A percentile compares a stretch with the other conserved stretches of the same genome.
Conservation (phyloP, 1,139 yeast species). For the Sugiyamaella paludigena region DNA sequence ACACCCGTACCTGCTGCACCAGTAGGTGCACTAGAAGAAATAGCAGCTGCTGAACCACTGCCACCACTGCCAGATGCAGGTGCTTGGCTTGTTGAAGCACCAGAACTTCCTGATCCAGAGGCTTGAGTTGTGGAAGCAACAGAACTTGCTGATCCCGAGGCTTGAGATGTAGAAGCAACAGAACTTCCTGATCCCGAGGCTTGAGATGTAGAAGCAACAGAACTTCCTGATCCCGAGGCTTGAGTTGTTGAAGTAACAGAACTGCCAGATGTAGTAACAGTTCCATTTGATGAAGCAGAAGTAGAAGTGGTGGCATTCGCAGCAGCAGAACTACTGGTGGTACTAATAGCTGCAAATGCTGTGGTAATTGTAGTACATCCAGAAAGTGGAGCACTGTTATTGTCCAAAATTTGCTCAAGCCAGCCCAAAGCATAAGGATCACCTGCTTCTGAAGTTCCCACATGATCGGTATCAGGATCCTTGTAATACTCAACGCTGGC, state of each 20-base stretch:
- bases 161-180: too few species aligned
- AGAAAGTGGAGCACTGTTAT: constrained; percentile 5
- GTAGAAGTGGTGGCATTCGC: constrained; percentile 6
- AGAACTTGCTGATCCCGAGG: too few species aligned
- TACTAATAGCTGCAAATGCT: constrained; percentile 12
- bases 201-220: constrained; percentile 11
- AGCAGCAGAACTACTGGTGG: constrained; percentile 4
- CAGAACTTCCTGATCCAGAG: constrained; percentile 4
- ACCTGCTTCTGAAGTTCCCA: constrained; percentile 16
- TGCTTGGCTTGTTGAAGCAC: constrained; percentile 9
- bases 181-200: too few species aligned
- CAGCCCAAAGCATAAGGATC: constrained; percentile 20
- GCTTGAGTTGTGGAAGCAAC: constrained; percentile 6
- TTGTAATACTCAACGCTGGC: constrained; percentile 24
- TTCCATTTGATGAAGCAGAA: too few species aligned
- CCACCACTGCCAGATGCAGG: constrained; percentile 9
- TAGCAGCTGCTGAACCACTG: constrained; percentile 2
- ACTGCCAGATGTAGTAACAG: too few species aligned
- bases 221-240: constrained; percentile 2
- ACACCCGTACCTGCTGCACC: neutral
- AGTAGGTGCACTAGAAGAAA: constrained; percentile 3
- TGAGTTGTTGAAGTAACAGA: constrained; percentile 5
- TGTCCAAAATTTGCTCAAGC: constrained; percentile 19
- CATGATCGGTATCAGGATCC: constrained; percentile 21
- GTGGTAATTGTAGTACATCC: constrained; percentile 17